A percentile compares a stretch with the other conserved stretches of the same genome.
These are phyloP conservation scores for Serendipita vermifera DNA, from an alignment of 768 basidiomycete species.

Conservation along the genomic window DNA sequence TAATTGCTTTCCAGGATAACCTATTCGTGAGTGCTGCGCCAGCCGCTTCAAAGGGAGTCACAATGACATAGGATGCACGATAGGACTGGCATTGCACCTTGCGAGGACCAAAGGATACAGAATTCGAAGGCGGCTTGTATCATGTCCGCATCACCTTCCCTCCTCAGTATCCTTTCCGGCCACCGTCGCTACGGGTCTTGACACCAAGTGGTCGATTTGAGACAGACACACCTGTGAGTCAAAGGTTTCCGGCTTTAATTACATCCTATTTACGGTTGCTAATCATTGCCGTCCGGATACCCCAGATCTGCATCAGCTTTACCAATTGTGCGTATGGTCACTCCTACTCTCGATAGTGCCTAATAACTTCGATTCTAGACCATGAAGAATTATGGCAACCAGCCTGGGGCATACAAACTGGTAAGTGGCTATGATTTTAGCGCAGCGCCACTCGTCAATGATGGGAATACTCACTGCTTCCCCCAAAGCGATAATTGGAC, in stretches of 20 bases:
- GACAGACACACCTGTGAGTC: conserved; percentile 77
- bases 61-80: conserved; percentile 4
- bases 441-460: conserved; percentile 9
- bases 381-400: conserved; percentile 98
- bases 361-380: conserved; percentile 37
- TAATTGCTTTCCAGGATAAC: conserved; percentile 44
- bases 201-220: conserved; percentile 97
- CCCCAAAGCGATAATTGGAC: conserved; percentile 63
- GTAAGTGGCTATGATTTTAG: too few relatives aligned
- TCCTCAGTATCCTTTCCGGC: conserved; percentile 91
- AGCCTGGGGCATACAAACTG: conserved; percentile 94
- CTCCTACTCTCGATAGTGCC: conserved; percentile 7
- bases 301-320: conserved; percentile 83
- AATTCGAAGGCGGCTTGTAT: conserved; percentile 92
- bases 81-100: conserved; percentile 97
- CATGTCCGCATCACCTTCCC: conserved; percentile 86
- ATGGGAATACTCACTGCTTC: conserved; percentile 14
- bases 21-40: conserved; percentile 54
- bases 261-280: neutral
- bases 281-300: conserved; percentile 10
- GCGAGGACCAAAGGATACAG: conserved; percentile 73
- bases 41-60: conserved; percentile 2
- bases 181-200: conserved; percentile 89
- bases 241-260: conserved; percentile 8
- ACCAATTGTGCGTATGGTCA: conserved; percentile 57